phyloP scores from a whole-genome alignment of 495 filamentous ascomycete genomes.

The Penicillium goetzii region DNA sequence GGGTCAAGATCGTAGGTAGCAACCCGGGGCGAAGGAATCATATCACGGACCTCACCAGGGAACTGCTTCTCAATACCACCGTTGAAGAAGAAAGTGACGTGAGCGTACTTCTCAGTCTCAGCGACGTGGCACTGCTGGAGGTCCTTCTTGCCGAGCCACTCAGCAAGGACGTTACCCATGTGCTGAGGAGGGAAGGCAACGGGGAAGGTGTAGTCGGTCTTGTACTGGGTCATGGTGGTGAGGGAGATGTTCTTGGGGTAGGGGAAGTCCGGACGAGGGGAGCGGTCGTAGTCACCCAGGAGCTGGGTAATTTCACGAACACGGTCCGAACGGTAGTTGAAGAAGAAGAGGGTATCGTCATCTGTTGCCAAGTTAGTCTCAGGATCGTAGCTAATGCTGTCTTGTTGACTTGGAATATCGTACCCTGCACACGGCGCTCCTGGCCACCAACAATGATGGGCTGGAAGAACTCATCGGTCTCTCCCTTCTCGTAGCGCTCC shows the following conservation, averaged over 20 bases:
- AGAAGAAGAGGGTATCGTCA: conserved; percentile 95
- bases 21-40: conserved; percentile 75
- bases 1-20: conserved; percentile 96
- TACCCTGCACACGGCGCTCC: conserved; percentile 81
- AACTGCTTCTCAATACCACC: conserved; percentile 97
- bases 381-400: neutral
- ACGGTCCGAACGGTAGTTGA: conserved; percentile 99
- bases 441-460: conserved; percentile 92
- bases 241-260: conserved; percentile 90
- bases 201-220: conserved; percentile 89
- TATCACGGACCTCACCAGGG: conserved; percentile 80
- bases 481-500: conserved; percentile 80
- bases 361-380: conserved; percentile 52
- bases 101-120: conserved; percentile 99
- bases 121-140: conserved; percentile 93
- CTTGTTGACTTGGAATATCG: conserved; percentile 16
- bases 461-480: conserved; percentile 98
- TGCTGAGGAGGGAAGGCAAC: conserved; percentile 92
- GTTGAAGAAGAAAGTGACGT: conserved; percentile 99
- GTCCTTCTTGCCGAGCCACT: conserved; percentile 87
- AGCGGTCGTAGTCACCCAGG: conserved; percentile 87
- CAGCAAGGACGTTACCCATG: conserved; percentile 96
- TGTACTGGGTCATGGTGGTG: conserved; percentile 99
- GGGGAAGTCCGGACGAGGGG: conserved; percentile 85
- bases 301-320: conserved; percentile 96